Base-by-base conservation (phyloP, 345 rosid species). In the Gossypium ekmanianum region DNA sequence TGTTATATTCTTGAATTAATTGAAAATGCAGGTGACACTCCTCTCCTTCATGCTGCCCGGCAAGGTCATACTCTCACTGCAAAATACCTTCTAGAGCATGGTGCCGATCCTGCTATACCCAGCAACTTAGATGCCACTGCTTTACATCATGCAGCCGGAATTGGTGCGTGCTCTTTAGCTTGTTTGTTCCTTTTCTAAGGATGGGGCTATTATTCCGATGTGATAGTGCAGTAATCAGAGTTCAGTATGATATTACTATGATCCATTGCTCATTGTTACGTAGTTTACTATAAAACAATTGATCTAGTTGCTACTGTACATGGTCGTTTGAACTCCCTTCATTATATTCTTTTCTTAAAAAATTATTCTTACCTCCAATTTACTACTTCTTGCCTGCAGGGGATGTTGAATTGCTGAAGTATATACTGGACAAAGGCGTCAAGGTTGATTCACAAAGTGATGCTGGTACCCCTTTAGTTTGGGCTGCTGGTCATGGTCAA, bases 31-130 rank as follows among this genome's bases (percentile, higher is more conserved):
- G 98, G 97, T 22, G 98, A 94, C 61, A 92, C 98, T 85, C 91
- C 97, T 55, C 92, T 94, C 72, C 68, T 92, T 80, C 97, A 92
- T 84, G 98, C 96, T 84, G 95, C 95, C 29, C 87, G 95, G 55
- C 97, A 87, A 85, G 98, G 97, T 55, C 95, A 92, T 82, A 84
- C 88, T 41, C 86, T 57, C 51, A 90, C 97, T 29, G 87, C 88
- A 14, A 91, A 86, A 77, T 94, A 92, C 83, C 92, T 94, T 48
- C 79, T 91, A 44, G 97, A 90, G 68, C 92, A 75, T 27, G 95
- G 94, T 77, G 97, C 98, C 2, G 77, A 88, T 77, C 90, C 95
- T 44, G 74, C 81, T 52, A 88, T 91, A 44, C 80, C 97, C 9
- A 92, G 97, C 83, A 89, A 92, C 17, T 79, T 91, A 76, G 98